Evolutionary conservation across 1,284 basidiomycete species (phyloP).

Genomic region (Ustilago xerochloae): DNA sequence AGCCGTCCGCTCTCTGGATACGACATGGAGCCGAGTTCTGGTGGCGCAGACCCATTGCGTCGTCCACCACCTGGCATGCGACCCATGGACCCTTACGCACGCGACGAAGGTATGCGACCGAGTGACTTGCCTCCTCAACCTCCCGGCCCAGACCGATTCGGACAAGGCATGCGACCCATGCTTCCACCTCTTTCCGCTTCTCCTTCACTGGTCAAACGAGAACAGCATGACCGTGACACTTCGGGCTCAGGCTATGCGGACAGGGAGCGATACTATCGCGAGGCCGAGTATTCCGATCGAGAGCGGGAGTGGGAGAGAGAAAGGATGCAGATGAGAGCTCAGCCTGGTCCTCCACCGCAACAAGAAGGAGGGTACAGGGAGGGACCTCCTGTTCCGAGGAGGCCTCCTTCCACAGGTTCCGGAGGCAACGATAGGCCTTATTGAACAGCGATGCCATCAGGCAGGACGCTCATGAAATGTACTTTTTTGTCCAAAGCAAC

Average conservation of each 20-base stretch:
- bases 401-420: neutral
- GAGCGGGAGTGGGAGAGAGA: conserved; percentile 16
- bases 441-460: too few species aligned
- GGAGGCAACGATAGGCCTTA: too few species aligned
- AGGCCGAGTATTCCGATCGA: conserved; percentile 4
- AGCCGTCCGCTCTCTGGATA: neutral
- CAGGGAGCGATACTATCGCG: neutral
- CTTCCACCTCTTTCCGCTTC: conserved; percentile 20
- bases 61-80: neutral
- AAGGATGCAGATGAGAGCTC: neutral
- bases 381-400: too few species aligned
- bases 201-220: neutral
- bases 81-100: neutral
- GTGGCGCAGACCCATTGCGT: neutral
- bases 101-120: neutral
- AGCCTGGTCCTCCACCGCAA: neutral
- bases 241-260: neutral
- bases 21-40: neutral
- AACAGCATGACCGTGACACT: conserved; percentile 5
- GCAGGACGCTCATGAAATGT: too few species aligned
- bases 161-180: conserved; percentile 2
- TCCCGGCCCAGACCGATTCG: neutral
- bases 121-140: conserved; percentile 9
- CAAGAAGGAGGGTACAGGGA: neutral
- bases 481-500: too few species aligned